These are phyloP conservation scores for Thymus quinquecostatus DNA, from an alignment of 257 asterid genomes.

Conservation along the genomic window DNA sequence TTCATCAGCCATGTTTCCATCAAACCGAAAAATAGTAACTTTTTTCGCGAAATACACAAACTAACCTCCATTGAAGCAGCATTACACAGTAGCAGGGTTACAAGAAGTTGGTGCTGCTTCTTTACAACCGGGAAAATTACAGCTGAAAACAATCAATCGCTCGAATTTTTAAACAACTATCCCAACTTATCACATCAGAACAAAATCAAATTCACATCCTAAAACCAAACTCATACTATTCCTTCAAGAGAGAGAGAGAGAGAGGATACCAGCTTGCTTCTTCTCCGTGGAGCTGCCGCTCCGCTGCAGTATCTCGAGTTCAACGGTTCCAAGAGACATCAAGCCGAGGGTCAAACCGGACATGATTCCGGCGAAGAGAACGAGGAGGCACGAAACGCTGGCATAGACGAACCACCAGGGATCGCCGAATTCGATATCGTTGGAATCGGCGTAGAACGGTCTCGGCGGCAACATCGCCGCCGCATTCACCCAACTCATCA, in stretches of 20 bases:
- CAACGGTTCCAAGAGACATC: slow-evolving; percentile 94
- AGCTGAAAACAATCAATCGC: slow-evolving; percentile 48
- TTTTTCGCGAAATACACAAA: neutral
- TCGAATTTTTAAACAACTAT: slow-evolving; percentile 18
- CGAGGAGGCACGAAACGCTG: slow-evolving; percentile 88
- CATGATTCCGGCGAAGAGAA: slow-evolving; percentile 94
- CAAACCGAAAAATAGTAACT: neutral
- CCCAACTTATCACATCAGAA: neutral
- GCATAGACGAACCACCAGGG: slow-evolving; percentile 94
- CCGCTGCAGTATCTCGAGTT: slow-evolving; percentile 86
- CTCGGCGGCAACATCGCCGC: slow-evolving; percentile 49
- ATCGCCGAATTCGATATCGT: slow-evolving; percentile 82
- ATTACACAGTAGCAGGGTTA: slow-evolving; percentile 85
- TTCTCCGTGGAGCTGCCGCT: slow-evolving; percentile 76
- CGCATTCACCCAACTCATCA: slow-evolving; percentile 49
- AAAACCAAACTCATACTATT: neutral
- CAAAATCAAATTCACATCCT: neutral
- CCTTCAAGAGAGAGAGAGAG: neutral
- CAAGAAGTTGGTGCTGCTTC: slow-evolving; percentile 99
- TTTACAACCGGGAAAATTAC: slow-evolving; percentile 85
- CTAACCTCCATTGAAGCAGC: slow-evolving; percentile 98
- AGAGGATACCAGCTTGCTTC: slow-evolving; percentile 78
- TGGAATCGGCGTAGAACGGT: slow-evolving; percentile 57
- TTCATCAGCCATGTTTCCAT: slow-evolving; percentile 1
- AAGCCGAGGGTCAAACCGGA: slow-evolving; percentile 90